Base-by-base conservation (phyloP, 139 green algal genomes). In the Chlamydomonas schloesseri region DNA sequence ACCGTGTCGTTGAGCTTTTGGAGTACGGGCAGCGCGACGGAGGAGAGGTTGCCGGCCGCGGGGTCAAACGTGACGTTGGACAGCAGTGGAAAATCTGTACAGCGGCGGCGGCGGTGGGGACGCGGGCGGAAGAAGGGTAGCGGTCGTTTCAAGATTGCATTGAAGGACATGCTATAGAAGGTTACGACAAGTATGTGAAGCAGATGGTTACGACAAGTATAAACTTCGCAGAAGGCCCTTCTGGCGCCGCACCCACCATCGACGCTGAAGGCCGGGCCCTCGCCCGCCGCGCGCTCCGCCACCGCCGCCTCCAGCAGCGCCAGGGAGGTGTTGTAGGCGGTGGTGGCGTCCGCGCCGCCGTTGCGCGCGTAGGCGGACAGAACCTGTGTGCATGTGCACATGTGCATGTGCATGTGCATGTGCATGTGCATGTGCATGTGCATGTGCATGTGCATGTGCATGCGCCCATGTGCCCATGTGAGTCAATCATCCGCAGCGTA, bases 241-340 rank as follows among this genome's bases (percentile, higher is more conserved):
- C n/a, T n/a, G n/a, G n/a, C n/a, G n/a, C n/a, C 60, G 13, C 37
- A 73, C 77, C 28, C 58, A 83, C 77, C 77, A 31, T 83, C 29
- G 28, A 83, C 20, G 42, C 14, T 83, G 77, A 83, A 50, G 6
- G 42, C 42, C 6, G 42, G 42, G 42, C 42, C 31, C 26, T 62
- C 64, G 26, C 28, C 26, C 23, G 31, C 60, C 6, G 46, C 47
- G 2, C 29, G 37, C 26, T 36, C 3, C 31, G 47, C 42, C 60
- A 15, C 77, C 47, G 64, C 68, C 28, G 0, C 20, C 31, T 76
- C 18, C 81, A 72, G 69, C 53, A 88, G 65, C 67, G 80, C 57
- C 88, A 83, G 33, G 26, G 65, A 79, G 20, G 88, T 89, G 73
- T 91, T 89, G 73, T 89, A 91, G 5, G 74, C 84, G 50, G 73